Base-by-base conservation (phyloP, 805 yeast genomes). In the Cyberlindnera mississippiensis region DNA sequence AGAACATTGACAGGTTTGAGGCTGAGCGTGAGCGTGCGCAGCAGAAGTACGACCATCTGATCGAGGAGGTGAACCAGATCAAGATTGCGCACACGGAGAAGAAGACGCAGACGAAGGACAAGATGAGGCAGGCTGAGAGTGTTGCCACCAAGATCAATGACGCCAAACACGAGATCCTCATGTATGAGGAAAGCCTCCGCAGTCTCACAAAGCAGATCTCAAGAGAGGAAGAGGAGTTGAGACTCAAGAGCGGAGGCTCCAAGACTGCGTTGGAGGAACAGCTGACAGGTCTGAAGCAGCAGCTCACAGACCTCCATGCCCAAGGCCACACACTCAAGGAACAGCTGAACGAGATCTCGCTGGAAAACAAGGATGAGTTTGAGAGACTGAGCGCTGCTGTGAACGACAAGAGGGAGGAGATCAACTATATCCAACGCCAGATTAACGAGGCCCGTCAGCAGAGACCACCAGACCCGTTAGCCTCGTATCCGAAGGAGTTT, bases 151-250 rank as follows among this genome's bases (percentile, higher is more conserved):
- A 42, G 22, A 38, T 59, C 6, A 55, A 55, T 3, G 45, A 45
- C 11, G 35, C 56, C 13, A 28, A 44, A 12, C 13, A 40, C n/a
- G 55, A 53, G 9, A 48, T 57, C 4, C 24, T n/a, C n/a, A n/a
- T n/a, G n/a, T n/a, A n/a, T n/a, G 27, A 7, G 38, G 16, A 4
- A 4, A 16, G 13, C 12, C 27, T 12, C 12, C 5, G 16, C 13
- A n/a, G 19, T 5, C 27, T 11, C 11, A 13, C 6, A 17, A 16
- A 41, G 8, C 48, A 51, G 28, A 55, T 61, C 6, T 28, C 32
- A 8, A 33, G 33, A 6, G 64, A 53, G 37, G 48, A 53, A 8
- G 59, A 59, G 8, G 61, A 51, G 37, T 49, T 66, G n/a, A 54
- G 54, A 14, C 50, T 61, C 32, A 54, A 49, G 28, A 42, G 47